Conservation (phyloP, 306 rosid genomes). For the Acacia melanoxylon region DNA sequence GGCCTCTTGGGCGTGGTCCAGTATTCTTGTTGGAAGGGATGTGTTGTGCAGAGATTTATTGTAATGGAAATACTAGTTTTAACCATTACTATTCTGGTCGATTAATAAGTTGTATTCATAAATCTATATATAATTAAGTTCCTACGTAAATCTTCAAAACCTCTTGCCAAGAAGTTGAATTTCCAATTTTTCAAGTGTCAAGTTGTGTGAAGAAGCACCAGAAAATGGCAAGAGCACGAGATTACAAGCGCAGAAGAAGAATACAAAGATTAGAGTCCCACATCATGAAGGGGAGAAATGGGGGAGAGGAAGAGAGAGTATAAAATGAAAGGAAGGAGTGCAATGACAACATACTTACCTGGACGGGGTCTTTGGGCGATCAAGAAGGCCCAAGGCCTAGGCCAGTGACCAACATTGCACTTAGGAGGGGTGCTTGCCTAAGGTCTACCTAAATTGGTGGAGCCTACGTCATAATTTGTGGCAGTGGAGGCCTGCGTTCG, state of each 20-base stretch:
- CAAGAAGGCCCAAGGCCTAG: slow-evolving; percentile 45
- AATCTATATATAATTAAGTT: neutral
- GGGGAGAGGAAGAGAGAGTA: neutral
- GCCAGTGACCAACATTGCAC: slow-evolving; percentile 28
- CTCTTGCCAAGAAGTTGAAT: neutral
- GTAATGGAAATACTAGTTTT: neutral
- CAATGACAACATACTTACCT: slow-evolving; percentile 34
- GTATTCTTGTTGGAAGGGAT: no score
- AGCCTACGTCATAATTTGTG: slow-evolving; percentile 42
- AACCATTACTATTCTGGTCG: neutral
- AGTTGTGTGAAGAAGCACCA: neutral
- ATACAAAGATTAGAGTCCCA: neutral
- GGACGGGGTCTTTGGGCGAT: slow-evolving; percentile 52
- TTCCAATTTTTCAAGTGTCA: neutral
- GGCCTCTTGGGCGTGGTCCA: no score
- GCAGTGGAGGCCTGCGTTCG: slow-evolving; percentile 35
- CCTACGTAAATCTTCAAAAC: neutral
- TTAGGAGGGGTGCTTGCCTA: neutral
- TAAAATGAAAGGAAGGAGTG: neutral
- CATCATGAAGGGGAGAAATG: neutral
- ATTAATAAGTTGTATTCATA: neutral
- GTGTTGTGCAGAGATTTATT: neutral
- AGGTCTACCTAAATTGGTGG: slow-evolving; percentile 25
- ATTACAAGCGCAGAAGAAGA: neutral
- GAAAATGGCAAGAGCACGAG: neutral